phyloP scores from a whole-genome alignment of 2,329 filamentous ascomycete species.

The Colletotrichum nymphaeae region DNA sequence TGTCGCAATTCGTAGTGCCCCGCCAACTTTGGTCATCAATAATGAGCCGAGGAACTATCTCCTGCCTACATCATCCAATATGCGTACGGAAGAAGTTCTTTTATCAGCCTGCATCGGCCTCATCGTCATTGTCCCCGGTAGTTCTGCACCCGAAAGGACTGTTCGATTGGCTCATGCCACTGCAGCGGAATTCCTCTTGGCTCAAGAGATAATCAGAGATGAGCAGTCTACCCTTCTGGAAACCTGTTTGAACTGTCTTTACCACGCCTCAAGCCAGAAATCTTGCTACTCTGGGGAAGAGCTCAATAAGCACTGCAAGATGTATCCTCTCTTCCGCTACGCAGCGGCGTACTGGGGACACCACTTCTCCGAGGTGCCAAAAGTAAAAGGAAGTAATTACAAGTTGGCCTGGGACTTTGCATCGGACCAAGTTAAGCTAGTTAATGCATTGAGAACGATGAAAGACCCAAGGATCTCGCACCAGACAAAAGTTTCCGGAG shows the following conservation, averaged over 20 bases:
- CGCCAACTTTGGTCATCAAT: neutral
- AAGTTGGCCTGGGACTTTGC: conserved; percentile 12
- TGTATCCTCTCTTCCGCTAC: conserved; percentile 17
- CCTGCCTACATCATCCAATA: neutral
- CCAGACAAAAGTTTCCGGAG: neutral
- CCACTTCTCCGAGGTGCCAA: neutral
- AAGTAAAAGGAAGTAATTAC: neutral
- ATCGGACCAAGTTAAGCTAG: neutral
- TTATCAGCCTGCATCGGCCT: conserved; percentile 15
- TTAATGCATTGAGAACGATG: neutral
- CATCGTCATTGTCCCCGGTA: neutral
- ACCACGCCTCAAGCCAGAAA: neutral
- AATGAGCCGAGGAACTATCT: neutral
- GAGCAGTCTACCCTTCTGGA: neutral
- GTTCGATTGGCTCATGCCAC: conserved; percentile 7
- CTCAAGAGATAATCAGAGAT: neutral
- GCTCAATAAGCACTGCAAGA: neutral
- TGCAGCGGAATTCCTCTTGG: neutral
- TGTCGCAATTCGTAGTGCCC: neutral
- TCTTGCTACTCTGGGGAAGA: neutral
- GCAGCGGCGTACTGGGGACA: conserved; percentile 8
- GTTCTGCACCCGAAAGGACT: neutral
- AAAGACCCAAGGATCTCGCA: neutral
- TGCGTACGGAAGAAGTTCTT: neutral
- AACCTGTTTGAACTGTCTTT: conserved; percentile 10